Conservation (phyloP, 1,139 yeast genomes). For the Blastobotrys persicus region DNA sequence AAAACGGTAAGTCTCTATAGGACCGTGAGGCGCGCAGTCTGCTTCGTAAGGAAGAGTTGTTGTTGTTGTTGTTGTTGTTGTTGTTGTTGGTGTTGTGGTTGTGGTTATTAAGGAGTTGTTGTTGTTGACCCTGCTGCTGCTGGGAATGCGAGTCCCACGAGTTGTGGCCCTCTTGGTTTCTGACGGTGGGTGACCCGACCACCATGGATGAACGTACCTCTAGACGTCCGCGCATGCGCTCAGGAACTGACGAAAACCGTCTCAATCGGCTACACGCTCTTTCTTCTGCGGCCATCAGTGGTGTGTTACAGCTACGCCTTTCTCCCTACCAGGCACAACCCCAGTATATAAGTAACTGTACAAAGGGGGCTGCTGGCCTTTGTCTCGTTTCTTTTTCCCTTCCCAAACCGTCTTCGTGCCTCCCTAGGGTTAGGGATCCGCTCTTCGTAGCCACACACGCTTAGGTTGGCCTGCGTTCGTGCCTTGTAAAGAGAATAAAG, state of each 20-base stretch:
- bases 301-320: too few relatives aligned
- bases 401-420: neutral
- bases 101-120: constrained; percentile 1
- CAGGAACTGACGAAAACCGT: neutral
- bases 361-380: too few relatives aligned
- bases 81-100: constrained; percentile 6
- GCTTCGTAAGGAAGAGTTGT: neutral
- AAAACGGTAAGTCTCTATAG: constrained; percentile 6
- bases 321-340: neutral
- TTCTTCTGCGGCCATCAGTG: too few relatives aligned
- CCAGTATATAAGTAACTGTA: too few relatives aligned
- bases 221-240: neutral
- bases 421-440: too few relatives aligned
- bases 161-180: too few relatives aligned
- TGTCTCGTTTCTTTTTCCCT: neutral
- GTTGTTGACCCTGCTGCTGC: too few relatives aligned
- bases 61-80: neutral
- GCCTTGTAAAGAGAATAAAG: too few relatives aligned
- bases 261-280: neutral
- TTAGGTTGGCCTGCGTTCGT: too few relatives aligned
- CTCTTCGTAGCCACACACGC: too few relatives aligned
- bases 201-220: neutral
- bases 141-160: too few relatives aligned
- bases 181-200: neutral
- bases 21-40: constrained; percentile 4